These are phyloP conservation scores for Marchantia polymorpha DNA, from an alignment of 225 moss, liverwort and hornwort genomes.

Conservation along the genomic window DNA sequence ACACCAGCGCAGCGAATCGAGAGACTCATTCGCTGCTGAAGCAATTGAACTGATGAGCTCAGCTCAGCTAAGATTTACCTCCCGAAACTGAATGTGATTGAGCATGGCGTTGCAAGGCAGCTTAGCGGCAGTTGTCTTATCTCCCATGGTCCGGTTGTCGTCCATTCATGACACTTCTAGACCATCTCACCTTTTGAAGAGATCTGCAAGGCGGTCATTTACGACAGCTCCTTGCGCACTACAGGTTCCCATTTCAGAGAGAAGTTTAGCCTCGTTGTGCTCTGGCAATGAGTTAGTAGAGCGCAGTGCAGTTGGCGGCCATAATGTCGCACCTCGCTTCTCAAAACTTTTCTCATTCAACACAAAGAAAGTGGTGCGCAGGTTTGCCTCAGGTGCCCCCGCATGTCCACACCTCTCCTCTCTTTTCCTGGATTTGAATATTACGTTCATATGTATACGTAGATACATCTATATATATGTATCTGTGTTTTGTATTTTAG, in stretches of 20 bases:
- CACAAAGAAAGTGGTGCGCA: constrained; percentile 7
- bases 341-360: background rate
- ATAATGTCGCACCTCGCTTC: background rate
- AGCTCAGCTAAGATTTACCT: background rate
- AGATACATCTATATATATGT: background rate
- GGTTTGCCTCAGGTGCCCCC: background rate
- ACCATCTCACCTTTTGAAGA: background rate
- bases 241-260: background rate
- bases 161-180: background rate
- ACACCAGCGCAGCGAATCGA: no score
- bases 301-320: background rate
- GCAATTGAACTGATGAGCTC: no score
- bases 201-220: background rate
- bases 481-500: background rate
- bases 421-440: background rate
- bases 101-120: background rate
- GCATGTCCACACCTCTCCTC: background rate
- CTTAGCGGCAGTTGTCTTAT: background rate
- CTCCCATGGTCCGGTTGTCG: background rate
- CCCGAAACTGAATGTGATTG: background rate
- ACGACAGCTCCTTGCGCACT: background rate
- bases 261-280: background rate
- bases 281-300: background rate
- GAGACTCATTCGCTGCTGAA: no score
- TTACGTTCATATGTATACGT: background rate